Evolutionary conservation across 139 green algal genomes (phyloP).

Genomic region (Chlorella sp.): DNA sequence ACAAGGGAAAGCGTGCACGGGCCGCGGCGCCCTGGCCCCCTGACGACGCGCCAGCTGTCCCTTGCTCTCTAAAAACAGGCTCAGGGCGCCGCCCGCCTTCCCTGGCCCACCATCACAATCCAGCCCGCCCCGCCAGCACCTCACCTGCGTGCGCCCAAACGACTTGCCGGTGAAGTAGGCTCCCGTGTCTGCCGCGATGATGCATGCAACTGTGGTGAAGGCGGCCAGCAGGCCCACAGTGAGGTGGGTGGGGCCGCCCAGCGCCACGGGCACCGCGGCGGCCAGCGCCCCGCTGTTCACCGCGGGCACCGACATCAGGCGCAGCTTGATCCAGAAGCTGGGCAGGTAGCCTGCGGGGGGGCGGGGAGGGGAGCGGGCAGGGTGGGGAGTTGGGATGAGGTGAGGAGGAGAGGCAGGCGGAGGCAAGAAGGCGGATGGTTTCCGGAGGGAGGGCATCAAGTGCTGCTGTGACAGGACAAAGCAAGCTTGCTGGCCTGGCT

Average conservation of each 20-base stretch:
- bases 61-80: too few species aligned
- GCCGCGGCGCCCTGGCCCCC: not conserved
- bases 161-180: constrained; percentile 87
- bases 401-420: not conserved
- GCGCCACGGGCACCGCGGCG: constrained; percentile 2
- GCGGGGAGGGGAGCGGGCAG: not conserved
- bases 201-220: constrained; percentile 77
- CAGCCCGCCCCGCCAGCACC: not conserved
- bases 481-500: not conserved
- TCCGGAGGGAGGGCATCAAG: too few species aligned
- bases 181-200: constrained; percentile 91
- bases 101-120: not conserved
- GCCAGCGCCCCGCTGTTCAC: constrained; percentile 38
- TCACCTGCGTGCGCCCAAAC: constrained; percentile 55
- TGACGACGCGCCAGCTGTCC: not conserved
- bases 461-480: too few species aligned
- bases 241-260: constrained; percentile 61
- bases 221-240: constrained; percentile 88
- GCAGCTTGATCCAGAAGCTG: constrained; percentile 94
- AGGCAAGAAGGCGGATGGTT: too few species aligned
- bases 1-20: not conserved
- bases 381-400: not conserved
- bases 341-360: constrained; percentile 83
- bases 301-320: constrained; percentile 65
- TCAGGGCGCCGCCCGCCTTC: not conserved